These are phyloP conservation scores for Wickerhamomyces ciferrii DNA, from an alignment of 805 yeast species.

Conservation along the genomic window DNA sequence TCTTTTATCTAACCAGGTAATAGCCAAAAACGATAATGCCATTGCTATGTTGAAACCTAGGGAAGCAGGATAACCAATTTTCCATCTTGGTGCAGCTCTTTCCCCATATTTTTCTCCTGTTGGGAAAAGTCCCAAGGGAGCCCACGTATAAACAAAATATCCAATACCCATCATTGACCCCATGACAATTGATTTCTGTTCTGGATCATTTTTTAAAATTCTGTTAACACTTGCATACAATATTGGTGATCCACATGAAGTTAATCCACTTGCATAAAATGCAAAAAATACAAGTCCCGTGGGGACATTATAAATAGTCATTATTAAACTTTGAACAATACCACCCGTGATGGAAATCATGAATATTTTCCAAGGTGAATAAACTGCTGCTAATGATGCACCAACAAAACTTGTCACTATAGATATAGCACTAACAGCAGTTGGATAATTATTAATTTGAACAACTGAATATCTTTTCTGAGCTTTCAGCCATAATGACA, in stretches of 20 bases:
- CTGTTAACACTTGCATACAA: background rate
- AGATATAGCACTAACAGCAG: conserved; percentile 1
- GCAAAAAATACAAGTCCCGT: conserved; percentile 1
- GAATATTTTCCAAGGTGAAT: conserved; percentile 1
- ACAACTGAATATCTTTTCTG: conserved; percentile 23
- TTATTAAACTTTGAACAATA: background rate
- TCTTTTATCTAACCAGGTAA: background rate
- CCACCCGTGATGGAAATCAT: background rate
- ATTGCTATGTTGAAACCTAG: background rate
- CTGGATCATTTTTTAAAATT: conserved; percentile 2
- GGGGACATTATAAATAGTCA: conserved; percentile 1
- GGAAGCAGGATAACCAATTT: conserved; percentile 1
- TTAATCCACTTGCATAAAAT: background rate
- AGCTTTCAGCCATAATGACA: conserved; percentile 43
- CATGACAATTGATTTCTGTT: conserved; percentile 1
- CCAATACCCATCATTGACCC: conserved; percentile 2
- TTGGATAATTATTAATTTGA: conserved; percentile 5
- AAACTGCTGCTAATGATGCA: conserved; percentile 2
- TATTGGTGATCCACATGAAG: conserved; percentile 1
- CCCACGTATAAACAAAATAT: conserved; percentile 2
- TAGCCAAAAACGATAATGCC: background rate
- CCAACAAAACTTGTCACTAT: background rate
- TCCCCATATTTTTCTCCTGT: background rate
- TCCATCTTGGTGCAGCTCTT: conserved; percentile 1
- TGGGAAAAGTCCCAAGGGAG: conserved; percentile 2